Evolutionary conservation across 129 eudicot species (phyloP), one percentile per base, ranked within the genome.

Genomic region (Helianthus annuus): DNA sequence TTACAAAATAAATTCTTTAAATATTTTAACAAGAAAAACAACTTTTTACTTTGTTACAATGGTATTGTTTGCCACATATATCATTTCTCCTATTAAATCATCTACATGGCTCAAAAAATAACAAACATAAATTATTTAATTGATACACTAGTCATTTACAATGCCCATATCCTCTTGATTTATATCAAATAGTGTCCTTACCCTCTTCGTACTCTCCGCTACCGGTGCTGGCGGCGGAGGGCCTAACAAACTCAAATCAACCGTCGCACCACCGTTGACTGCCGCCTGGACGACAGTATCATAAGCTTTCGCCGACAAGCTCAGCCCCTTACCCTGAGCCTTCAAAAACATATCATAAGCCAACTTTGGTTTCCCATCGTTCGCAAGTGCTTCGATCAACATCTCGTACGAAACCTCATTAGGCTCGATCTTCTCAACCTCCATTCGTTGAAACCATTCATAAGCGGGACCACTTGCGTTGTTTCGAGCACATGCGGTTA

Each of bases 381-480:
- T 83, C 1, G 84, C 84, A 65, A 90, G 91, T 17, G 95, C 99
- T 71, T 84, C 95, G 8, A 95, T 91, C 85, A 88, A 63, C 89
- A 86, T 83, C 46, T 91, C 97, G 3, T 83, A 95, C 1, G 91
- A 86, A 8, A 95, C 84, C 82, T 91, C 95, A 48, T 95, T 85
- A 17, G 99, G 88, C 54, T 81, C 78, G 58, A 91, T 24, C 13
- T 69, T 76, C 74, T 79, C 84, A 13, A 27, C 66, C 78, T 84
- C 88, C 97, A 88, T 91, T 2, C 83, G 82, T 48, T 86, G 83
- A 71, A 95, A 91, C 99, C 99, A 95, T 34, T 88, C 96, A 34
- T 88, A 95, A 2, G 99, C 97, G 0, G 71, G 69, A 15, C 88
- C 86, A n/a, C 88, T 85, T 70, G 77, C 61, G 57, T 72, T 71